Conservation (phyloP, 2,329 filamentous ascomycete species). For the Fusarium globosum region DNA sequence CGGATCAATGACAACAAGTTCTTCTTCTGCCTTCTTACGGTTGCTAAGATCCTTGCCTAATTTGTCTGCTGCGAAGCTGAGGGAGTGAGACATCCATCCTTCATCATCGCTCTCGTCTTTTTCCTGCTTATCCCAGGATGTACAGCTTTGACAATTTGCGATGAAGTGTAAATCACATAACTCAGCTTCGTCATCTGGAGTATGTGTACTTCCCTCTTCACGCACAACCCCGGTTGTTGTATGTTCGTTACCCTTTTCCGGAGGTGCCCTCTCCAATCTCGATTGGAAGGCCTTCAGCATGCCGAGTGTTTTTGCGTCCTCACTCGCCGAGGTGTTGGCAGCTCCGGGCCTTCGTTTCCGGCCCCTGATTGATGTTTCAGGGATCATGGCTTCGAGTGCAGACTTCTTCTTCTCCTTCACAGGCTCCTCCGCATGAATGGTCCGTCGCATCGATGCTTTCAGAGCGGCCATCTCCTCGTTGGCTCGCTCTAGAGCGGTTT, state of each 20-base stretch:
- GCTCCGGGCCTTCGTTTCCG: constrained; percentile 75
- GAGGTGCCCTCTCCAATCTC: constrained; percentile 71
- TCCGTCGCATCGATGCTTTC: constrained; percentile 84
- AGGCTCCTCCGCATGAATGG: constrained; percentile 58
- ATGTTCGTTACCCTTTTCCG: constrained; percentile 51
- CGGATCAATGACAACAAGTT: constrained; percentile 93
- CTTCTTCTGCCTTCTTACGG: constrained; percentile 90
- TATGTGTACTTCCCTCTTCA: constrained; percentile 38
- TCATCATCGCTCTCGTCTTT: constrained; percentile 69
- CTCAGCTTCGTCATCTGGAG: constrained; percentile 72
- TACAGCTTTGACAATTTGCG: constrained; percentile 92
- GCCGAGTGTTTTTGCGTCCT: constrained; percentile 74
- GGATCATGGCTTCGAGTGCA: constrained; percentile 78
- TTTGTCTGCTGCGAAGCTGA: constrained; percentile 89
- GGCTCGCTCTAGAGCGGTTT: constrained; percentile 72
- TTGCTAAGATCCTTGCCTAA: constrained; percentile 92
- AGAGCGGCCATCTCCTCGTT: constrained; percentile 85
- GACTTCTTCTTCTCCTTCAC: constrained; percentile 72
- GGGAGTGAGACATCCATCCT: constrained; percentile 86
- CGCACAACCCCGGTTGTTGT: constrained; percentile 39
- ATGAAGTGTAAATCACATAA: constrained; percentile 97
- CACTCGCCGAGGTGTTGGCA: constrained; percentile 60
- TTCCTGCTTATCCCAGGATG: constrained; percentile 79
- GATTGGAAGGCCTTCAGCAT: constrained; percentile 83
- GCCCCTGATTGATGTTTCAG: constrained; percentile 74